Percentiles rank a stretch among this genome's conserved stretches.
These are phyloP conservation scores for Leishmania guyanensis DNA, from an alignment of 208 protist genomes.

Conservation along the genomic window DNA sequence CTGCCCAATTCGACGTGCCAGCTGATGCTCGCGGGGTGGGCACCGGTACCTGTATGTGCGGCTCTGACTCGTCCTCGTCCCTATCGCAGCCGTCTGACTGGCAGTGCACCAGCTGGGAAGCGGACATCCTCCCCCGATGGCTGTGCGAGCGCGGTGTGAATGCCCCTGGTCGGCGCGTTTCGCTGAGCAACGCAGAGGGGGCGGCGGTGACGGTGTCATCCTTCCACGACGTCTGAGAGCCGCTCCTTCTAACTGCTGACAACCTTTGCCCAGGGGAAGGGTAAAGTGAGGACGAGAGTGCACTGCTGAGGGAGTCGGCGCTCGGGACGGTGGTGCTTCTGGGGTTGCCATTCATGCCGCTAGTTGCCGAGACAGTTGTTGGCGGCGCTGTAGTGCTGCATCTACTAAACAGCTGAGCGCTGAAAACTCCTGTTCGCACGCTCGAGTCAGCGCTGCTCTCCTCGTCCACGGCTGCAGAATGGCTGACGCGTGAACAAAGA, in stretches of 20 bases:
- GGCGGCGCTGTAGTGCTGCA: neutral
- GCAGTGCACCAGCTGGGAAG: neutral
- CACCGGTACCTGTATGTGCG: slow-evolving; percentile 11
- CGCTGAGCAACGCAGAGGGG: neutral
- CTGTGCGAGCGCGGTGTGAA: neutral
- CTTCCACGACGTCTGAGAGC: neutral
- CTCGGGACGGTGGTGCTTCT: neutral
- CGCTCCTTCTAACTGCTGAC: too few relatives aligned
- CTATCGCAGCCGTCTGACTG: neutral
- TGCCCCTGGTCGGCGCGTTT: neutral
- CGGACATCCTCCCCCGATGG: neutral
- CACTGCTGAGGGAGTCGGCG: neutral
- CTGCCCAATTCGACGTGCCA: neutral
- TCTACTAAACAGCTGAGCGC: neutral
- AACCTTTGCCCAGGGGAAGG: neutral
- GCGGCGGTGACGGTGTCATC: neutral
- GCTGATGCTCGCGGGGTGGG: slow-evolving; percentile 9
- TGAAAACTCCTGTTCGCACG: neutral
- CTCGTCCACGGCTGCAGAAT: neutral
- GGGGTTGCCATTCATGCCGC: neutral
- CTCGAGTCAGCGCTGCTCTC: neutral
- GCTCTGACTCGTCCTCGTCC: slow-evolving; percentile 14
- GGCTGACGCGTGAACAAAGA: neutral
- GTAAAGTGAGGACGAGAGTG: neutral
- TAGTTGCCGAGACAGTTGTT: neutral